These are phyloP conservation scores for Gonapodya prolifera DNA, from an alignment of 192 early-diverging fungal genomes.

Conservation along the genomic window DNA sequence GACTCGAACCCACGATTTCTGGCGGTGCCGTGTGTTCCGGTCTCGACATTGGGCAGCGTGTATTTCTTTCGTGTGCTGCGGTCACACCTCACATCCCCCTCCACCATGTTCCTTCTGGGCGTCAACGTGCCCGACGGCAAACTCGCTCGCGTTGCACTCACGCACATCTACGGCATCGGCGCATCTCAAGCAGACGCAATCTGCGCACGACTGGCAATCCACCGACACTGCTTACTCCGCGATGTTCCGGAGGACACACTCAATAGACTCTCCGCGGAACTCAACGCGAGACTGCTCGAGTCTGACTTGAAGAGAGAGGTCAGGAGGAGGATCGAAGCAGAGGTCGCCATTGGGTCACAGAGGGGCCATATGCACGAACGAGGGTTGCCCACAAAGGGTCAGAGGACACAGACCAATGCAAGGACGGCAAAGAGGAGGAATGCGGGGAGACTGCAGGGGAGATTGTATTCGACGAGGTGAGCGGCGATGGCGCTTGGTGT, in stretches of 20 bases:
- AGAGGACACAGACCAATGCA: not conserved
- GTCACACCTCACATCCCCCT: not conserved
- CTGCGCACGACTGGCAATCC: not conserved
- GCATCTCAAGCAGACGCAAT: not conserved
- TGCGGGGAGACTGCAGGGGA: not conserved
- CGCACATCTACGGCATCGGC: not conserved
- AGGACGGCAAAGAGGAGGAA: not conserved
- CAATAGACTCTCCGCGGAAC: not conserved
- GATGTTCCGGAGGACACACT: not conserved
- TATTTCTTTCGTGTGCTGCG: not conserved
- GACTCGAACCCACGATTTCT: conserved; percentile 61
- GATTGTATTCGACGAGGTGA: not conserved
- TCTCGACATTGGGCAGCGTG: conserved; percentile 54
- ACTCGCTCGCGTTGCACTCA: not conserved
- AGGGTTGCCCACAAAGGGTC: not conserved
- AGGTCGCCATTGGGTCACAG: not conserved
- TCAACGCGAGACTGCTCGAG: not conserved
- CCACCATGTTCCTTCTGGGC: not conserved
- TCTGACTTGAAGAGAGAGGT: not conserved
- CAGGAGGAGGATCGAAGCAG: not conserved
- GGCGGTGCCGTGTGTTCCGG: conserved; percentile 95
- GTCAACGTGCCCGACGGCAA: not conserved
- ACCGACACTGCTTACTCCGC: not conserved
- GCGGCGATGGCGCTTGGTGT: too few relatives aligned
- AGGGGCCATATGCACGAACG: not conserved